Evolutionary conservation across 1,284 basidiomycete species (phyloP).

Genomic region (Cutaneotrichosporon sp.): DNA sequence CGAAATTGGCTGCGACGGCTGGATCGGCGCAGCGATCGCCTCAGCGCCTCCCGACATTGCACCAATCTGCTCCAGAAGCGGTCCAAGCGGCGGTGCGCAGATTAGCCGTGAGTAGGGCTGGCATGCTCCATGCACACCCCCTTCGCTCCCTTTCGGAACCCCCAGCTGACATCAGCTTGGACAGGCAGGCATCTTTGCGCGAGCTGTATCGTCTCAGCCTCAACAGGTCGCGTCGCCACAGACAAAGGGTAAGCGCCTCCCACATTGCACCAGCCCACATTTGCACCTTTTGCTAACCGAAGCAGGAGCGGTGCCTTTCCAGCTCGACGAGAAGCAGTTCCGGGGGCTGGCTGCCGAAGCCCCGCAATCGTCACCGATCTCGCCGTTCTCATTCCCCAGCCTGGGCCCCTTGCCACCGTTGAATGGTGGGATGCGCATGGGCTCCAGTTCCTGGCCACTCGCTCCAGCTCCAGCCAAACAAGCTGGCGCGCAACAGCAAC

Average conservation of each 20-base stretch:
- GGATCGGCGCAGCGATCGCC: too few species aligned
- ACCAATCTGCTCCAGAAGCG: background rate
- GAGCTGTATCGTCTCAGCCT: slow-evolving; percentile 14
- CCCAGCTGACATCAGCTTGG: slow-evolving; percentile 2
- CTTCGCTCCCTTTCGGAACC: too few species aligned
- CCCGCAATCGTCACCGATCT: background rate
- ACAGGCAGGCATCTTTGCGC: slow-evolving; percentile 13
- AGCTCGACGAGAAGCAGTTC: slow-evolving; percentile 6
- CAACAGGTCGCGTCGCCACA: slow-evolving; percentile 3
- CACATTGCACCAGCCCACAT: background rate
- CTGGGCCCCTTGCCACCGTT: too few species aligned
- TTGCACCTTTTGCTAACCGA: background rate
- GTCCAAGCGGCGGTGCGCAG: background rate
- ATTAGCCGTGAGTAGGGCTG: background rate
- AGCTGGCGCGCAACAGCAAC: background rate
- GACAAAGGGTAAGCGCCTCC: background rate
- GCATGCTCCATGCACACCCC: background rate
- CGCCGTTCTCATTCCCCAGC: too few species aligned
- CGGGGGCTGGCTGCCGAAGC: background rate
- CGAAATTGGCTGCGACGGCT: too few species aligned
- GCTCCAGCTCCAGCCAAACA: background rate
- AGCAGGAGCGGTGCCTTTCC: background rate
- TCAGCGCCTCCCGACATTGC: too few species aligned
- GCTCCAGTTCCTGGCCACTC: background rate
- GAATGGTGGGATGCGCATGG: background rate